phyloP scores from a whole-genome alignment of 441 rosid genomes.

The Erodium trifolium region DNA sequence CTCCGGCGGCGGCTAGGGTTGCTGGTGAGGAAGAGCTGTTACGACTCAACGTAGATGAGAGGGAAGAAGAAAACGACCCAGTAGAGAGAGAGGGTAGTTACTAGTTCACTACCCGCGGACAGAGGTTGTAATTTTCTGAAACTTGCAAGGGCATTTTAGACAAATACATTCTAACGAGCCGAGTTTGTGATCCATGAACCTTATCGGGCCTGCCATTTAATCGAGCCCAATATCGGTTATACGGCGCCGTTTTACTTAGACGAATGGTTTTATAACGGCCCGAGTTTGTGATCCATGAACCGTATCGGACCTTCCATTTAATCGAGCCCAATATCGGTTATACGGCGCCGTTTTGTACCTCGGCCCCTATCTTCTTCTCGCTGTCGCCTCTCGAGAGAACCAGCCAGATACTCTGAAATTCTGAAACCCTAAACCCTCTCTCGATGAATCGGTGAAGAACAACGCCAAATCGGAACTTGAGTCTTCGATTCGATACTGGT shows the following conservation, averaged over 20 bases:
- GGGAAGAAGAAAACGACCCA: background rate
- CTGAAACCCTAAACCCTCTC: no score
- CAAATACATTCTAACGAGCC: background rate
- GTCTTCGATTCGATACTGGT: no score
- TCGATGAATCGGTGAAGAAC: no score
- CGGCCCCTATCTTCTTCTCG: no score
- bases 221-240: background rate
- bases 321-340: no score
- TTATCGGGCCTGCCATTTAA: background rate
- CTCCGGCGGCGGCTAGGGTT: background rate
- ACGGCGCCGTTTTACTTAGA: background rate
- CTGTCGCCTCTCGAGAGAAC: no score
- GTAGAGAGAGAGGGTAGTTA: background rate
- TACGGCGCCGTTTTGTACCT: no score
- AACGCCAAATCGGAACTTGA: no score
- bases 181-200: background rate
- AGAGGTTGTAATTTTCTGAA: background rate
- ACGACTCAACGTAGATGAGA: background rate
- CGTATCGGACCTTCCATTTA: background rate
- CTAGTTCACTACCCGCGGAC: background rate
- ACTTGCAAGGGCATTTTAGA: background rate
- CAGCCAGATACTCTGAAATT: no score
- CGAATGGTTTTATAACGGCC: background rate
- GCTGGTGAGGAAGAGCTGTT: background rate
- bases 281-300: background rate